Percentiles rank a stretch among this genome's conserved stretches.
These are phyloP conservation scores for Pichia sp. DNA, from an alignment of 1,139 yeast species.

Conservation along the genomic window DNA sequence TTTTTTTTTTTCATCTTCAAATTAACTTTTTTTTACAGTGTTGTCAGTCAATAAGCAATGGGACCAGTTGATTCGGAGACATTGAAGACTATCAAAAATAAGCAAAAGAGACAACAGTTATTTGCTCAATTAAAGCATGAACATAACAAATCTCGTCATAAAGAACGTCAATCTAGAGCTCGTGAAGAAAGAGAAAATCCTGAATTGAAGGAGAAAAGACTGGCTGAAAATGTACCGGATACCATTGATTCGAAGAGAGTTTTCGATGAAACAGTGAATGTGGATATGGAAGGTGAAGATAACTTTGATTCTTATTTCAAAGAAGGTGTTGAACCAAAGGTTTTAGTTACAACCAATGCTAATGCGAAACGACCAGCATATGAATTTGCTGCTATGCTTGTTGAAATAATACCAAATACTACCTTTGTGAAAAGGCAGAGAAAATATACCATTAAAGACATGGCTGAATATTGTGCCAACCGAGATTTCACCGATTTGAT, in stretches of 20 bases:
- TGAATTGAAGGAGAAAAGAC: conserved; percentile 68
- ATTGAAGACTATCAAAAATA: conserved; percentile 48
- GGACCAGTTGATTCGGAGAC: conserved; percentile 21
- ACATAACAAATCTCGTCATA: conserved; percentile 69
- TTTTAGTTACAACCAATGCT: conserved; percentile 80
- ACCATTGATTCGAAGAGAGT: conserved; percentile 87
- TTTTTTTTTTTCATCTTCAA: too few relatives aligned
- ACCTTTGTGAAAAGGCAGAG: conserved; percentile 82
- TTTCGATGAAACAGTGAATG: conserved; percentile 78
- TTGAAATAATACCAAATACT: conserved; percentile 78
- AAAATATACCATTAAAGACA: conserved; percentile 77
- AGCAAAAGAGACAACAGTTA: conserved; percentile 71
- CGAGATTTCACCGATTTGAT: conserved; percentile 82
- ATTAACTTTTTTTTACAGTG: too few relatives aligned
- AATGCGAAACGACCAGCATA: conserved; percentile 82
- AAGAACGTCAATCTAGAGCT: conserved; percentile 66
- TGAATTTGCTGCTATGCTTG: conserved; percentile 79
- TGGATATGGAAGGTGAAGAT: conserved; percentile 74
- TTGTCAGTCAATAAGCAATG: conserved; percentile 9
- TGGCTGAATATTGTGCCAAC: conserved; percentile 72
- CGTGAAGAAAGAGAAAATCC: conserved; percentile 81
- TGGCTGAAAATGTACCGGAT: conserved; percentile 71
- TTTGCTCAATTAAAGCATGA: conserved; percentile 69
- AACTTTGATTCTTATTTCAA: conserved; percentile 62
- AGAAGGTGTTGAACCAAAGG: conserved; percentile 59